Evolutionary conservation across 257 asterid genomes (phyloP).

Genomic region (Striga asiatica): DNA sequence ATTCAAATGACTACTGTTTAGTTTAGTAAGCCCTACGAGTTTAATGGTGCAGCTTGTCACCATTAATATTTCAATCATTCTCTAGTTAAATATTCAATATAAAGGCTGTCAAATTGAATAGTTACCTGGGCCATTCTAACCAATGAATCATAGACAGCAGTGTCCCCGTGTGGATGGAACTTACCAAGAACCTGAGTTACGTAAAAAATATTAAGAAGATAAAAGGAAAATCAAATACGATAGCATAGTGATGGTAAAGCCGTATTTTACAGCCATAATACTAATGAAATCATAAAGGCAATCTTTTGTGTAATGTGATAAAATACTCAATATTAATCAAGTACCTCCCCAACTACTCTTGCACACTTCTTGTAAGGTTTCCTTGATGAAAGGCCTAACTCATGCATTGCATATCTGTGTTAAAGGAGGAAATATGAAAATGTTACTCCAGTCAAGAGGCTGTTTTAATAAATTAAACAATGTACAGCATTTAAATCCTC

Average conservation of each 20-base stretch:
- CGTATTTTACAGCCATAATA: conserved; percentile 1
- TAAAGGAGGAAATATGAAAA: background rate
- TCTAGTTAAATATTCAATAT: conserved; percentile 4
- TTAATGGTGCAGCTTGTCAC: background rate
- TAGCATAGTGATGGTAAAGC: background rate
- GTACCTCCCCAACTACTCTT: conserved; percentile 97
- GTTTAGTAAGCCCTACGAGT: conserved; percentile 1
- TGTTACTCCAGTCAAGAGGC: conserved; percentile 13
- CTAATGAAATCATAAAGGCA: background rate
- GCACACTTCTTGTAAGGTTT: conserved; percentile 94
- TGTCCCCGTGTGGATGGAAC: conserved; percentile 96
- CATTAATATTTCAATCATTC: conserved; percentile 7
- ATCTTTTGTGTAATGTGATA: background rate
- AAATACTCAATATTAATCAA: conserved; percentile 13
- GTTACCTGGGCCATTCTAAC: conserved; percentile 99
- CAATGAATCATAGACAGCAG: conserved; percentile 91
- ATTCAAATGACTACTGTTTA: conserved; percentile 6
- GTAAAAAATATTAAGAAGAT: conserved; percentile 1
- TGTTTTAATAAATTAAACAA: background rate
- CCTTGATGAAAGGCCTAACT: conserved; percentile 86
- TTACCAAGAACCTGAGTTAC: conserved; percentile 79
- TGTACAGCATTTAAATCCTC: too few relatives aligned
- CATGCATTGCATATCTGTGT: conserved; percentile 92
- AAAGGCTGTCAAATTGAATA: conserved; percentile 1
- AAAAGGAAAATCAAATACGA: conserved; percentile 7